These are phyloP conservation scores for Trichoderma cornu-damae DNA, from an alignment of 2,329 filamentous ascomycete genomes.

Conservation along the genomic window DNA sequence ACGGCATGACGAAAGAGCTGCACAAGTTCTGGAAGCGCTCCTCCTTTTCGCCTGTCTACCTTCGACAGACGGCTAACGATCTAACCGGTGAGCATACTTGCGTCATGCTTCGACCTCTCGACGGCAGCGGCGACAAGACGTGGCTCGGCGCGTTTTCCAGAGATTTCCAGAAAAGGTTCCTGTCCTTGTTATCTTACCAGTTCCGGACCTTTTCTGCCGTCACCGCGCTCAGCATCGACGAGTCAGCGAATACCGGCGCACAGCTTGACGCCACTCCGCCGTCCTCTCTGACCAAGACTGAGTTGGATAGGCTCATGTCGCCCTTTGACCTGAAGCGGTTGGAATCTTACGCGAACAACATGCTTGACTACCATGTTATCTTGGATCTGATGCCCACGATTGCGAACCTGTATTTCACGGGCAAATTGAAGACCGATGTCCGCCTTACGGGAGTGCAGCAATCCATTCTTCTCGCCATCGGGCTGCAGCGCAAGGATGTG, in stretches of 20 bases:
- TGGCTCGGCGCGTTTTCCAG: slow-evolving; percentile 90
- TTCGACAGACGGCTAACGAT: slow-evolving; percentile 92
- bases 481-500: slow-evolving; percentile 83
- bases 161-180: slow-evolving; percentile 93
- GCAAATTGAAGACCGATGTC: slow-evolving; percentile 61
- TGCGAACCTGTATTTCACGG: slow-evolving; percentile 78
- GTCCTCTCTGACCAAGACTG: slow-evolving; percentile 60
- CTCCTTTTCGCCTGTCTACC: slow-evolving; percentile 81
- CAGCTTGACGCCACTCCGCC: slow-evolving; percentile 53
- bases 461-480: slow-evolving; percentile 81
- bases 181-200: slow-evolving; percentile 83
- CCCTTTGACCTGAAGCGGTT: slow-evolving; percentile 94
- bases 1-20: slow-evolving; percentile 78
- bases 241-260: slow-evolving; percentile 71
- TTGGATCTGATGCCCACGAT: slow-evolving; percentile 84
- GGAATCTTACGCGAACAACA: slow-evolving; percentile 92
- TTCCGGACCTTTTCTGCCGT: slow-evolving; percentile 77
- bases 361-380: slow-evolving; percentile 97
- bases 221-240: slow-evolving; percentile 79
- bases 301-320: slow-evolving; percentile 73
- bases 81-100: slow-evolving; percentile 96
- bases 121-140: slow-evolving; percentile 60
- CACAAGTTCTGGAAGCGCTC: slow-evolving; percentile 97
- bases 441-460: slow-evolving; percentile 78
- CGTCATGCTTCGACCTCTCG: slow-evolving; percentile 86